These are phyloP conservation scores for Mycena metata DNA, from an alignment of 768 basidiomycete genomes.

Conservation along the genomic window DNA sequence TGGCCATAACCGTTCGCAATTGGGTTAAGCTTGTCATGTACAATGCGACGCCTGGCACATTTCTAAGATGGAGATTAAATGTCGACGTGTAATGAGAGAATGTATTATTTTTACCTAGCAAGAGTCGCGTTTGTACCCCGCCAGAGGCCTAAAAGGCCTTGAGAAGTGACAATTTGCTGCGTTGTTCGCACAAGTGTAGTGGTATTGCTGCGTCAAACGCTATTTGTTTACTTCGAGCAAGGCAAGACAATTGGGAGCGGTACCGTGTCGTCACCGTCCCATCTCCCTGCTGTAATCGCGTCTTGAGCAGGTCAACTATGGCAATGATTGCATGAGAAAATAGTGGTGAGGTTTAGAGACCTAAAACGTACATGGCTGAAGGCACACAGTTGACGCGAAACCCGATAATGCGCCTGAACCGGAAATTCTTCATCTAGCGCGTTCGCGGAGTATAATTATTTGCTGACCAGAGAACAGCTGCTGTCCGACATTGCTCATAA, in stretches of 20 bases:
- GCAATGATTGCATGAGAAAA: slow-evolving; percentile 5
- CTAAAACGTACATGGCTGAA: slow-evolving; percentile 74
- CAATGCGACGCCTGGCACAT: slow-evolving; percentile 92
- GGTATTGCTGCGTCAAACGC: slow-evolving; percentile 45
- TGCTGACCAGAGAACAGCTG: slow-evolving; percentile 73
- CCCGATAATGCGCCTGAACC: slow-evolving; percentile 81
- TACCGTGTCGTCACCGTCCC: slow-evolving; percentile 56
- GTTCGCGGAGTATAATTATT: slow-evolving; percentile 11
- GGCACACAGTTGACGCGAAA: slow-evolving; percentile 77
- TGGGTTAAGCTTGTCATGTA: slow-evolving; percentile 92
- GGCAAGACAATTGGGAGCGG: background rate
- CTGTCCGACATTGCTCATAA: slow-evolving; percentile 78
- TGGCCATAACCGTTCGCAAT: slow-evolving; percentile 82
- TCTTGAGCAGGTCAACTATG: slow-evolving; percentile 91
- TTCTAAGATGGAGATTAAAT: slow-evolving; percentile 60
- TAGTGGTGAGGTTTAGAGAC: background rate
- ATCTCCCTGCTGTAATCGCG: slow-evolving; percentile 89
- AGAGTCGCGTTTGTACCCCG: slow-evolving; percentile 89
- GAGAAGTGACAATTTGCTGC: slow-evolving; percentile 68
- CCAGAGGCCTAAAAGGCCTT: slow-evolving; percentile 86
- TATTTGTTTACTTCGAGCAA: slow-evolving; percentile 2
- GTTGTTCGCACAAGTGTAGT: slow-evolving; percentile 64
- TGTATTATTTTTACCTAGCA: slow-evolving; percentile 62
- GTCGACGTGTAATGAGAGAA: background rate
- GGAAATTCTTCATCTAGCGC: slow-evolving; percentile 8